Evolutionary conservation across 768 basidiomycete species (phyloP).

Genomic region (Boletus barrowsii): DNA sequence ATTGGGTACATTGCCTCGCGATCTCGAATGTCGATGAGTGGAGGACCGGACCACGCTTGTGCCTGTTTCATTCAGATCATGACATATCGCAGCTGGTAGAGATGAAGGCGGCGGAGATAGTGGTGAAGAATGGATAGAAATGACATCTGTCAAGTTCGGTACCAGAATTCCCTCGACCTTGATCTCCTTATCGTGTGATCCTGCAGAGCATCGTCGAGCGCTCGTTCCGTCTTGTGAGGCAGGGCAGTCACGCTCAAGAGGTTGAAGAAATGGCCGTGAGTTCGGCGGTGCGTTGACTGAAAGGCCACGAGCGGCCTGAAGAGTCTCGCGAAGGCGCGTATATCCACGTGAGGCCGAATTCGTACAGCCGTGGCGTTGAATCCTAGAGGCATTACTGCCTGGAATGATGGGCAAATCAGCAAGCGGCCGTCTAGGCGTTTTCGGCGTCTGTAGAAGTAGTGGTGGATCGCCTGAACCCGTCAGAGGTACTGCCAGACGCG

Average conservation of each 20-base stretch:
- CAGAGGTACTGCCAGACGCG: constrained; percentile 7
- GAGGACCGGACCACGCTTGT: background rate
- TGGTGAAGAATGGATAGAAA: constrained; percentile 19
- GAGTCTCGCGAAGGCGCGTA: constrained; percentile 7
- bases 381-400: background rate
- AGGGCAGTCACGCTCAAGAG: background rate
- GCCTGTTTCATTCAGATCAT: background rate
- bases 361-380: background rate
- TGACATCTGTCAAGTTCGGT: background rate
- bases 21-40: background rate
- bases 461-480: background rate
- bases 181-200: constrained; percentile 4
- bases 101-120: constrained; percentile 11
- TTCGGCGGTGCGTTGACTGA: background rate
- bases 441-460: constrained; percentile 4
- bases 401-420: constrained; percentile 12
- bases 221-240: background rate
- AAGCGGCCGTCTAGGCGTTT: constrained; percentile 19
- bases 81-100: background rate
- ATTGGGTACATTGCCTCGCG: background rate
- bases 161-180: constrained; percentile 19
- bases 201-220: background rate
- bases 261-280: background rate
- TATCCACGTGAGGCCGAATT: constrained; percentile 3
- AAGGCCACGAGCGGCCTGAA: background rate